Evolutionary conservation across 768 basidiomycete genomes (phyloP), one percentile per base, ranked within the genome.

Genomic region (Trametes meyenii): DNA sequence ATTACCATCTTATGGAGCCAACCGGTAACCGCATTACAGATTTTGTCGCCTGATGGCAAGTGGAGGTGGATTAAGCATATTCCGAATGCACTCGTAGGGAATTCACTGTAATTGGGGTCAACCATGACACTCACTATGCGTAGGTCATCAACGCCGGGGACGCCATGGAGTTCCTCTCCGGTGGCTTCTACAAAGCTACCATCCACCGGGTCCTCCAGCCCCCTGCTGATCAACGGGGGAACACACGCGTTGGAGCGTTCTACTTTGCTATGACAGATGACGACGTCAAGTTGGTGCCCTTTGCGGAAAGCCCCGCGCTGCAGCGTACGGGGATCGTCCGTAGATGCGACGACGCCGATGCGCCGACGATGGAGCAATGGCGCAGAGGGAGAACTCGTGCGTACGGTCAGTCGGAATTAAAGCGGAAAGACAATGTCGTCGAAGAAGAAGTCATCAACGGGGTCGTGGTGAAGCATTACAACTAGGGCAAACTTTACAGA

Each of bases 61-160:
- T 76, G 75, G 77, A 69, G 70, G 19, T 77, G 72, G 70, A 61
- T 77, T 45, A 66, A 65, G 60, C 77, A 77, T 60, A 66, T 75
- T 23, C 72, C 72, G 1, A 75, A 77, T 42, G 74, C 73, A 3
- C 65, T 78, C 19, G 76, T 77, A 64, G 16, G 73, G 56, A 0
- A 24, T n/a, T 23, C 26, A 3, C 10, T 7, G 2, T 13, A 8
- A 17, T 35, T 17, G 19, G 17, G 7, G n/a, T 0, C 1, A n/a
- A 7, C 11, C 13, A 5, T 43, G 19, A 33, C 13, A 38, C 24
- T 54, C 17, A 38, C 1, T 14, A 0, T 58, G 29, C 26, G 8
- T 44, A 86, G 86, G 70, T 76, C 40, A 62, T 76, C 50, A 76
- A 76, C 48, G 71, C 71, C 23, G 75, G 75, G 3, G 75, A 76